Conservation (phyloP, 225 moss, liverwort and hornwort species). For the Sphagnum contortum region DNA sequence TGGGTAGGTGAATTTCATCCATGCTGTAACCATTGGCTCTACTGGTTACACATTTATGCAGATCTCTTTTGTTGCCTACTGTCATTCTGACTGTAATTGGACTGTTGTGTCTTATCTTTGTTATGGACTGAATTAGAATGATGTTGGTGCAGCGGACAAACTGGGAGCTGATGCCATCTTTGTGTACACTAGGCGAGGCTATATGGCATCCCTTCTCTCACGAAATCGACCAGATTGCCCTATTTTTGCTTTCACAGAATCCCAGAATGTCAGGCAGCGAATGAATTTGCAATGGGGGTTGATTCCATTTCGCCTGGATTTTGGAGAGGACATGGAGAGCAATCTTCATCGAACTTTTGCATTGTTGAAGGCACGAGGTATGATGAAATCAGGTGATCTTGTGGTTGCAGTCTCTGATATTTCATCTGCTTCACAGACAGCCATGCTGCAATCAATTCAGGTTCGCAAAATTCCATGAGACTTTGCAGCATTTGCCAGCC, state of each 20-base stretch:
- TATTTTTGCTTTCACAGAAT: conserved; percentile 38
- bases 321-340: conserved; percentile 31
- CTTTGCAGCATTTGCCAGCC: too few species aligned
- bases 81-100: too few species aligned
- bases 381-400: conserved; percentile 46
- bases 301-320: conserved; percentile 29
- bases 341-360: conserved; percentile 28
- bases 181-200: conserved; percentile 38
- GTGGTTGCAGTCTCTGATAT: conserved; percentile 36
- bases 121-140: too few species aligned
- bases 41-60: too few species aligned
- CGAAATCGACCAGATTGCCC: conserved; percentile 39
- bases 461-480: conserved; percentile 30
- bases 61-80: too few species aligned
- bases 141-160: conserved; percentile 24
- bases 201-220: conserved; percentile 35
- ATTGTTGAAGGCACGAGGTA: conserved; percentile 28
- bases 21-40: neutral
- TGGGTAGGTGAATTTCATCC: conserved; percentile 24
- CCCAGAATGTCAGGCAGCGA: conserved; percentile 22
- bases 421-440: conserved; percentile 5
- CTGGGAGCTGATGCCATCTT: conserved; percentile 36
- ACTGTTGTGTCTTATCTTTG: too few species aligned
- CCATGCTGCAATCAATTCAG: conserved; percentile 30
- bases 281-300: conserved; percentile 40